Evolutionary conservation across 345 rosid species (phyloP).

Genomic region (Cochlearia excelsa): DNA sequence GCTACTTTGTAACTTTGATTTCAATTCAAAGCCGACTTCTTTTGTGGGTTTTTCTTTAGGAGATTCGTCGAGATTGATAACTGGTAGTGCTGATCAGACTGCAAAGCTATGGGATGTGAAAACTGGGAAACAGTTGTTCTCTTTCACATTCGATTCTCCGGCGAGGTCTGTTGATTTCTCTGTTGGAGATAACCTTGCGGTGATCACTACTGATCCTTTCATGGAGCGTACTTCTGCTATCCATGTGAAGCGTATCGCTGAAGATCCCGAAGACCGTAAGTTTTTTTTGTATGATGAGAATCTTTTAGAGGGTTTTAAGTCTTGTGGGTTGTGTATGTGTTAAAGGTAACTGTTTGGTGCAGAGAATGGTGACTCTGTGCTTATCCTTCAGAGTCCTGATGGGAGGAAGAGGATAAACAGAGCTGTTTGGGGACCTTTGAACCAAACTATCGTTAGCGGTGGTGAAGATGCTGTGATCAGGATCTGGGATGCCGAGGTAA

Average conservation of each 20-base stretch:
- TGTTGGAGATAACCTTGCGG: conserved; percentile 81
- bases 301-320: not conserved
- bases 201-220: conserved; percentile 89
- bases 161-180: conserved; percentile 86
- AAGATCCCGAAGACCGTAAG: conserved; percentile 72
- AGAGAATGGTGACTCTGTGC: conserved; percentile 71
- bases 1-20: too few relatives aligned
- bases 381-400: conserved; percentile 60
- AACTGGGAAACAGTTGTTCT: conserved; percentile 56
- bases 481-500: conserved; percentile 93
- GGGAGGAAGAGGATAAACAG: conserved; percentile 71
- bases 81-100: conserved; percentile 93
- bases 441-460: conserved; percentile 71
- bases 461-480: conserved; percentile 89
- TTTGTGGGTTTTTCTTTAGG: conserved; percentile 39
- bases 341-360: conserved; percentile 13
- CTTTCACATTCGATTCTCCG: conserved; percentile 76
- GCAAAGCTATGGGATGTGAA: conserved; percentile 88
- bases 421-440: conserved; percentile 95
- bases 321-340: conserved; percentile 1
- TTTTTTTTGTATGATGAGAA: not conserved
- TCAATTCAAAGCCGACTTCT: not conserved
- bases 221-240: conserved; percentile 85
- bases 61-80: conserved; percentile 67
- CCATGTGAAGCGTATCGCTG: conserved; percentile 71